Evolutionary conservation across 768 basidiomycete species (phyloP).

Genomic region (Melanogaster broomeanus): DNA sequence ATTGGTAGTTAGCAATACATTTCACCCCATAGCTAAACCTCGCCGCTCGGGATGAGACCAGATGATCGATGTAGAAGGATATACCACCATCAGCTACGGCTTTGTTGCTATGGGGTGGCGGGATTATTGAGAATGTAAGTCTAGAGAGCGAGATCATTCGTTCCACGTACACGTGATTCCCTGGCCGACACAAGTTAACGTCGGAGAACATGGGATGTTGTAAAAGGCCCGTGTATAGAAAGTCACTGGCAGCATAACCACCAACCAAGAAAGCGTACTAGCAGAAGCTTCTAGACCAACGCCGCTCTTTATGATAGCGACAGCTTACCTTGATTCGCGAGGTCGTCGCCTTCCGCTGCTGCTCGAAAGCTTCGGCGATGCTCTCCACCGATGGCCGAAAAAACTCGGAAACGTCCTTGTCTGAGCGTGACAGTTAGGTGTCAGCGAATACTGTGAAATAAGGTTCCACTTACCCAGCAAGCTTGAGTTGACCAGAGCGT

Average conservation of each 20-base stretch:
- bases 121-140: neutral
- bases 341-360: slow-evolving; percentile 21
- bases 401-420: slow-evolving; percentile 36
- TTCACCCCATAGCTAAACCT: slow-evolving; percentile 54
- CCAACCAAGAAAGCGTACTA: slow-evolving; percentile 47
- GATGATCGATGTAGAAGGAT: slow-evolving; percentile 41
- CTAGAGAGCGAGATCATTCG: neutral
- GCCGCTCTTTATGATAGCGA: neutral
- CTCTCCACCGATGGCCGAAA: slow-evolving; percentile 43
- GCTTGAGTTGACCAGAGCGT: slow-evolving; percentile 32
- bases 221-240: slow-evolving; percentile 42
- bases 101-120: slow-evolving; percentile 30
- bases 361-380: slow-evolving; percentile 32
- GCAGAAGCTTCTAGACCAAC: neutral
- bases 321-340: slow-evolving; percentile 30
- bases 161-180: slow-evolving; percentile 43
- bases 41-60: slow-evolving; percentile 46
- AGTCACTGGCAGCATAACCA: slow-evolving; percentile 51
- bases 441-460: neutral
- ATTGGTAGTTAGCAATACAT: slow-evolving; percentile 29
- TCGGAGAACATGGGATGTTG: slow-evolving; percentile 33
- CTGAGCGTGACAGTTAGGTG: slow-evolving; percentile 7
- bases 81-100: slow-evolving; percentile 53
- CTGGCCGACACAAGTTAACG: slow-evolving; percentile 47
- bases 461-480: slow-evolving; percentile 30